Percentiles rank a stretch among this genome's conserved stretches.
Evolutionary conservation across 106 monocot genomes (phyloP).

Genomic region (Apostasia ramifera): DNA sequence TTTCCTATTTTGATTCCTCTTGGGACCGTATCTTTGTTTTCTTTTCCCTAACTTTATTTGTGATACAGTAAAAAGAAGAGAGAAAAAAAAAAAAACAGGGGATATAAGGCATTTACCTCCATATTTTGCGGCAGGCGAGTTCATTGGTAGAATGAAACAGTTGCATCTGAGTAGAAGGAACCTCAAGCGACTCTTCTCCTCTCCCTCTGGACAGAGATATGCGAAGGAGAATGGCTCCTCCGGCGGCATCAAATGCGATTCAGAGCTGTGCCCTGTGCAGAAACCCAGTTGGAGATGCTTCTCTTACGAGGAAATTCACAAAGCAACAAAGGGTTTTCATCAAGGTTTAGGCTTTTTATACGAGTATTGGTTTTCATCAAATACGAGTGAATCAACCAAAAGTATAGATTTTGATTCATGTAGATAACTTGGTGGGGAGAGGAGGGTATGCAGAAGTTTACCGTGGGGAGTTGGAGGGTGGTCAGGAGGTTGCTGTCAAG

Average conservation of each 20-base stretch:
- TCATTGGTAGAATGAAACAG: slow-evolving; percentile 7
- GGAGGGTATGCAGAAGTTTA: slow-evolving; percentile 67
- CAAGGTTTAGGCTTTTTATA: slow-evolving; percentile 23
- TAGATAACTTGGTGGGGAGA: slow-evolving; percentile 69
- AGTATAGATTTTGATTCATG: not conserved
- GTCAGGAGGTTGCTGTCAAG: slow-evolving; percentile 50
- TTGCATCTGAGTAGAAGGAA: slow-evolving; percentile 13
- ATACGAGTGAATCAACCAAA: no score
- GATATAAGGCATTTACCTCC: not conserved
- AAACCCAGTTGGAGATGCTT: slow-evolving; percentile 54
- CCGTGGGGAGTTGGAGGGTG: slow-evolving; percentile 41
- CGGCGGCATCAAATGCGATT: not conserved
- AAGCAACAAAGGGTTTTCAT: slow-evolving; percentile 49
- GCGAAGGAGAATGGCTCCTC: not conserved
- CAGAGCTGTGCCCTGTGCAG: not conserved
- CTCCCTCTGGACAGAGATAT: slow-evolving; percentile 4
- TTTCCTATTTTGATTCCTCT: slow-evolving; percentile 1
- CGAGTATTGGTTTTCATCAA: no score
- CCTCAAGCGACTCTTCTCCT: slow-evolving; percentile 28
- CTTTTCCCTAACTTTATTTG: not conserved
- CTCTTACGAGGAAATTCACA: slow-evolving; percentile 39
- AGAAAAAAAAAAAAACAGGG: no score
- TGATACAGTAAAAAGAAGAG: not conserved
- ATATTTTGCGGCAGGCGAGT: not conserved
- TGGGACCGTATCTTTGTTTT: not conserved